Percentiles rank a stretch among this genome's conserved stretches.
These are phyloP conservation scores for Cytauxzoon felis DNA, from an alignment of 169 alveolate genomes.

Conservation along the genomic window DNA sequence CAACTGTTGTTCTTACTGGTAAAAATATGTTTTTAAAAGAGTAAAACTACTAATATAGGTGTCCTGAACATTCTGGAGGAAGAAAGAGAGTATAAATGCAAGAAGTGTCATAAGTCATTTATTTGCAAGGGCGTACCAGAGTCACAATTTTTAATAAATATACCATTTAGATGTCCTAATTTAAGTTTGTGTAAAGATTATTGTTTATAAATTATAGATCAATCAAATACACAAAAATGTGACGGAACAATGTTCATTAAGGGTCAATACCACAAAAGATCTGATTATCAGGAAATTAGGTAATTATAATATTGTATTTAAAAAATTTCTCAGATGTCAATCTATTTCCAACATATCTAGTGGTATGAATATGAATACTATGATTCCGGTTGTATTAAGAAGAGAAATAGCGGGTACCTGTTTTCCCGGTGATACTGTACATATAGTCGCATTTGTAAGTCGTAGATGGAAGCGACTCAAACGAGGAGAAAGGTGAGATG, in stretches of 20 bases:
- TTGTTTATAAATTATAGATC: background rate
- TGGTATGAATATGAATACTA: background rate
- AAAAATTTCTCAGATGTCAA: constrained; percentile 26
- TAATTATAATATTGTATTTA: constrained; percentile 25
- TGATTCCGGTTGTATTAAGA: constrained; percentile 63
- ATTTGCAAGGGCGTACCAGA: constrained; percentile 63
- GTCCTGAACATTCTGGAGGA: constrained; percentile 63
- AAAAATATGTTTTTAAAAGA: background rate
- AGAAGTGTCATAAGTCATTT: constrained; percentile 55
- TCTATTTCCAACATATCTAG: constrained; percentile 29
- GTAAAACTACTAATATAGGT: constrained; percentile 22
- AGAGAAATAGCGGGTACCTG: constrained; percentile 68
- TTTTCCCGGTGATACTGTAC: constrained; percentile 69
- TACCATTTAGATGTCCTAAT: constrained; percentile 46
- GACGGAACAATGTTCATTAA: constrained; percentile 24
- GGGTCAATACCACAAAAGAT: constrained; percentile 43
- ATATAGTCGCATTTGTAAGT: constrained; percentile 57
- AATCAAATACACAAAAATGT: constrained; percentile 14
- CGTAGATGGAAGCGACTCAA: constrained; percentile 62
- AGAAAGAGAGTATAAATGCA: constrained; percentile 66
- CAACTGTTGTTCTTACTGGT: constrained; percentile 35
- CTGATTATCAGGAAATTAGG: constrained; percentile 67
- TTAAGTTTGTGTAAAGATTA: background rate
- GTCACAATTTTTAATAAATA: constrained; percentile 41
- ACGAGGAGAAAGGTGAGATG: constrained; percentile 44